These are phyloP conservation scores for Botrytis deweyae DNA, from an alignment of 2,329 filamentous ascomycete genomes.

Conservation along the genomic window DNA sequence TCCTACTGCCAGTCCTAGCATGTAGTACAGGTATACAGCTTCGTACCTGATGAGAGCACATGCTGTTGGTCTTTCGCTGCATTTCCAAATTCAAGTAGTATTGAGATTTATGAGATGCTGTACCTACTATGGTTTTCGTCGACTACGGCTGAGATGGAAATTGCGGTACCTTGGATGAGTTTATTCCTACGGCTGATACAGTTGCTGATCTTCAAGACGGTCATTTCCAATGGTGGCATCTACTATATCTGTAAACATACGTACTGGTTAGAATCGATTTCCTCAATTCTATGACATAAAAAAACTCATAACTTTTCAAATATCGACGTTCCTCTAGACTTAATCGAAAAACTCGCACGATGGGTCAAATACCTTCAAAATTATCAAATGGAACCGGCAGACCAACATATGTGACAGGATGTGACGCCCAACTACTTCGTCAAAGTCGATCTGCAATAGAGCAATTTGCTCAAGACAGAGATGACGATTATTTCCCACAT, in stretches of 20 bases:
- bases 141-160: neutral
- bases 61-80: neutral
- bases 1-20: neutral
- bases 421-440: neutral
- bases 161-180: neutral
- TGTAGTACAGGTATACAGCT: neutral
- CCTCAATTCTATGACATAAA: neutral
- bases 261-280: too few species aligned
- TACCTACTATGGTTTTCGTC: neutral
- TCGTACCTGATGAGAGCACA: neutral
- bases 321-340: neutral
- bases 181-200: neutral
- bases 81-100: neutral
- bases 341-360: neutral
- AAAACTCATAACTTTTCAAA: neutral
- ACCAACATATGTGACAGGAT: neutral
- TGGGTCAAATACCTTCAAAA: slow-evolving; percentile 2
- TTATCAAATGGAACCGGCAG: neutral
- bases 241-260: neutral
- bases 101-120: neutral
- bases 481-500: neutral
- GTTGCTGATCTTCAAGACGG: neutral
- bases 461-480: neutral
- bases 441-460: neutral
- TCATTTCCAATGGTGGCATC: accelerated